These are phyloP conservation scores for Medicago arabica DNA, from an alignment of 306 rosid species.

Conservation along the genomic window DNA sequence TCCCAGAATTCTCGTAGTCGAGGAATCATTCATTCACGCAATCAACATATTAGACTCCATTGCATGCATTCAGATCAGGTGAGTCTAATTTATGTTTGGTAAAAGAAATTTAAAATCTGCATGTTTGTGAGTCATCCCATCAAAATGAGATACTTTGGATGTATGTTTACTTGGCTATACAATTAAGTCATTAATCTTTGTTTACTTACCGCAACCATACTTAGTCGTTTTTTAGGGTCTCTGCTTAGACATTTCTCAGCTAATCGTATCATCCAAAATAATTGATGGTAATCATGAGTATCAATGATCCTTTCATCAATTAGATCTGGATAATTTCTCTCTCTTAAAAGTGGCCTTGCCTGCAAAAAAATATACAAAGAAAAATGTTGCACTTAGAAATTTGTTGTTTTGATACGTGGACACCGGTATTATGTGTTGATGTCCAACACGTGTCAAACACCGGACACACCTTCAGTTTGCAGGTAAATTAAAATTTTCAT, in stretches of 20 bases:
- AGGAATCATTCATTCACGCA: no score
- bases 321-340: slow-evolving; percentile 83
- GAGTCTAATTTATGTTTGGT: no score
- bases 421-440: no score
- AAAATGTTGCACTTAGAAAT: slow-evolving; percentile 23
- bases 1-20: no score
- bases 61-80: no score
- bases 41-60: no score
- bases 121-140: no score
- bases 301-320: slow-evolving; percentile 64
- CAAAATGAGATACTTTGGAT: no score
- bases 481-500: slow-evolving; percentile 1
- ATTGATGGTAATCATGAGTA: slow-evolving; percentile 66
- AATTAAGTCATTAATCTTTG: background rate
- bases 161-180: background rate
- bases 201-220: slow-evolving; percentile 60
- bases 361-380: slow-evolving; percentile 24
- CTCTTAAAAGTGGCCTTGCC: slow-evolving; percentile 91
- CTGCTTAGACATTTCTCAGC: slow-evolving; percentile 80
- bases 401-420: background rate
- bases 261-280: slow-evolving; percentile 81
- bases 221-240: slow-evolving; percentile 71
- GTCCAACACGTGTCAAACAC: background rate
- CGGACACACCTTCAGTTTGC: background rate
- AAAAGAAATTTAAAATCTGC: no score